Base-by-base conservation (phyloP, 495 filamentous ascomycete genomes). In the Trichoderma orchidacearum region DNA sequence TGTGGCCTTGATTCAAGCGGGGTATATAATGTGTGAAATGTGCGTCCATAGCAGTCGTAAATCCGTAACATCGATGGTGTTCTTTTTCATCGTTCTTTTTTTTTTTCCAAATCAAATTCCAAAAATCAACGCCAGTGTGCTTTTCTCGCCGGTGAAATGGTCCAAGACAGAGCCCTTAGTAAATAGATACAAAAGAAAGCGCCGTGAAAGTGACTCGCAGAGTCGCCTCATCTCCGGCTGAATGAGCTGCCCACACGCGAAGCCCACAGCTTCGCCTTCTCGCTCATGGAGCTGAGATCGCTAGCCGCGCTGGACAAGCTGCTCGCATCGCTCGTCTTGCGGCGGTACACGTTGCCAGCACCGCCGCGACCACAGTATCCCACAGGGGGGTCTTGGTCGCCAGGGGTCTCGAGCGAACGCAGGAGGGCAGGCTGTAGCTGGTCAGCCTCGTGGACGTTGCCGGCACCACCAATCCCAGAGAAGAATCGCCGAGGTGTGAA, bases 301-400 rank as follows among this genome's bases (percentile, higher is more conserved):
- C 63, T 62, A 45, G 17, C 3, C 30, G 48, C 30, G 62, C 58
- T 60, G 25, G 54, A 48, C 56, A 59, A 52, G 61, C 55, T 60
- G 17, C 12, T n/a, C 13, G 51, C 51, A 30, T 53, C 51, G 17
- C 51, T 53, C 8, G 29, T 21, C 51, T 30, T 30, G 30, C 61
- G 62, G 30, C 56, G 60, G 62, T 71, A 79, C 62, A 83, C 76
- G 72, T 98, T 98, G 28, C 90, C 93, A 31, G 85, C 86, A 53
- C 93, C 93, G 36, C 93, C 93, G 30, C 91, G 82, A 38, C 93
- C 93, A 55, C 93, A 85, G 65, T 93, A 84, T 64, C 75, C 70
- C 29, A 80, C 74, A 1, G 7, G 8, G 7, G 41, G 41, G 21
- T 48, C 27, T 9, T 13, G 41, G 53, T 72, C 79, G 61, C 79